Percentiles rank a stretch among this genome's conserved stretches.
phyloP scores from a whole-genome alignment of 31 red algal genomes.

The Bonnemaisonia californica region DNA sequence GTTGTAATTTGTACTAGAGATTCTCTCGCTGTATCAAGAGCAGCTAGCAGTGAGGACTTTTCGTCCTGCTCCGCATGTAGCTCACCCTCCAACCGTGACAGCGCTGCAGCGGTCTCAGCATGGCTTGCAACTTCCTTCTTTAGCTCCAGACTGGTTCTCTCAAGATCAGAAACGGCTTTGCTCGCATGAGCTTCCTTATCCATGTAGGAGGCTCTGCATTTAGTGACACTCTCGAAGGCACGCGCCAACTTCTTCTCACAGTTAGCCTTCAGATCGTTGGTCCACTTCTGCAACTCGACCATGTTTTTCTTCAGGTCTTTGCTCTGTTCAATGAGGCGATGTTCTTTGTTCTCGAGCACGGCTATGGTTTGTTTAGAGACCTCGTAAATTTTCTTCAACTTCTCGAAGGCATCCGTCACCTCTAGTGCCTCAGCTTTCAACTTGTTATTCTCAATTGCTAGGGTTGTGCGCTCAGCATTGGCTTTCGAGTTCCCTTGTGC shows the following conservation, averaged over 20 bases:
- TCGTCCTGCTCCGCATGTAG: slow-evolving; percentile 59
- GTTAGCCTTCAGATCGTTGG: slow-evolving; percentile 80
- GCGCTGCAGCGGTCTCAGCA: slow-evolving; percentile 41
- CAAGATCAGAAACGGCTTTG: slow-evolving; percentile 61
- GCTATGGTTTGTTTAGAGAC: slow-evolving; percentile 54
- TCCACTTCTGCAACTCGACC: slow-evolving; percentile 75
- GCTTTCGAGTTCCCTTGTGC: slow-evolving; percentile 49
- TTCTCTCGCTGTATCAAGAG: slow-evolving; percentile 34
- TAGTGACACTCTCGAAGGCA: slow-evolving; percentile 69
- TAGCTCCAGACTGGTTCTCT: slow-evolving; percentile 23
- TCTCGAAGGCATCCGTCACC: slow-evolving; percentile 73
- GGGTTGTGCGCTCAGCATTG: slow-evolving; percentile 35
- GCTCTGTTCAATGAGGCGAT: slow-evolving; percentile 59
- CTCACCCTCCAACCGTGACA: slow-evolving; percentile 32
- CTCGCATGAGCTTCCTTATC: slow-evolving; percentile 65
- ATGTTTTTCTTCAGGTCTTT: slow-evolving; percentile 66
- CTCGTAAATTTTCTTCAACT: slow-evolving; percentile 59
- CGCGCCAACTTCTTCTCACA: slow-evolving; percentile 74
- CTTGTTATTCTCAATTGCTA: slow-evolving; percentile 75
- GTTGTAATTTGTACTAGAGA: slow-evolving; percentile 31
- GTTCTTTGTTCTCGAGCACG: slow-evolving; percentile 61
- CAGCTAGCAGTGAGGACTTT: slow-evolving; percentile 25
- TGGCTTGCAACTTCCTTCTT: slow-evolving; percentile 38
- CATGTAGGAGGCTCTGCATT: slow-evolving; percentile 51
- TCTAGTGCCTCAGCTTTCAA: slow-evolving; percentile 79